Evolutionary conservation across 2,329 filamentous ascomycete genomes (phyloP), one percentile per base, ranked within the genome.

Genomic region (Pseudogymnoascus sp.): DNA sequence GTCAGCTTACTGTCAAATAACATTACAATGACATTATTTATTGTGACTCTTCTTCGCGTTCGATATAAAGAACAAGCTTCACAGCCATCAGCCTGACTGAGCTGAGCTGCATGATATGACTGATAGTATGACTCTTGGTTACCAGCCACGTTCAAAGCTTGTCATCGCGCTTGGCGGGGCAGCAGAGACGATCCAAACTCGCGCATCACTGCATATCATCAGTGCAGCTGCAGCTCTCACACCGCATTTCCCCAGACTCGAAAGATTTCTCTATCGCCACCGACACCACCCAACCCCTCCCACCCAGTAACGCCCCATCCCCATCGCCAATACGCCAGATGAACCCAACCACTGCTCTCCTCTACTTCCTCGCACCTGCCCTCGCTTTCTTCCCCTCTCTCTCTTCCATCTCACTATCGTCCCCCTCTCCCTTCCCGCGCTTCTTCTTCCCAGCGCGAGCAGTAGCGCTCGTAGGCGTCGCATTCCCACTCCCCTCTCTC

Each of bases 321-420:
- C 46, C 25, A 53, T 31, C 14, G 46, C 46, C 46, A 53, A 31
- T 53, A 53, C 46, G 46, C 46, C 46, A 53, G 25, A 53, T 31
- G 14, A 18, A 6, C 14, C 7, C 25, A 16, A n/a, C n/a, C 46
- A 11, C 25, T 25, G 25, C 7, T 4, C 7, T 18, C 8, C 7
- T 31, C 23, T 53, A 53, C 46, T 53, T 53, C 7, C 46, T 53
- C n/a, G 23, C 46, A 5, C 46, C 46, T 8, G 46, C 46, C 5
- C 46, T 16, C 14, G 46, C 31, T 70, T 81, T 86, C 44, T 76
- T 72, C 36, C 46, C 61, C 63, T 82, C 80, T 59, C 74, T 74
- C 14, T 78, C 76, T 63, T 87, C 84, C 21, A 79, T 82, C 74
- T 87, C 85, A 73, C 84, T 87, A 64, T 87, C 85, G 25, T 83